Evolutionary conservation across 345 rosid genomes (phyloP), one percentile per base, ranked within the genome.

Genomic region (Acer campestre): DNA sequence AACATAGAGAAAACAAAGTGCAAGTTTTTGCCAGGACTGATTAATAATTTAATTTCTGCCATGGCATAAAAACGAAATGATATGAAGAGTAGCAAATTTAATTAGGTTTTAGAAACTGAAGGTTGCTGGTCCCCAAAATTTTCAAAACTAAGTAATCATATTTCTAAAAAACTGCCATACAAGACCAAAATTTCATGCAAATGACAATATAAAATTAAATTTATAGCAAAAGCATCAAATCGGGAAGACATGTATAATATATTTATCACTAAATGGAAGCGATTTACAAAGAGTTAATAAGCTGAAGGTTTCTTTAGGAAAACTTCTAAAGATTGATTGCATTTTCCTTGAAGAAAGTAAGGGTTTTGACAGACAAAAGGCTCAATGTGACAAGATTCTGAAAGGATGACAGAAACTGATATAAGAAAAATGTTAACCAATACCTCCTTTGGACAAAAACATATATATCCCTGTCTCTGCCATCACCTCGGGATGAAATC

Each of bases 391-490:
- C 17, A 81, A 84, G 49, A 46, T 68, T 35, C 59, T 74, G 71
- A 66, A 62, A 67, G n/a, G 46, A 70, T 53, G 56, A 40, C 51
- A 27, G 20, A 44, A 23, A 66, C 3, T 25, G 18, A 67, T 49
- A 18, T 1, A 6, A 67, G 22, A 61, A 46, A 73, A 7, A 70
- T 29, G 58, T 61, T 35, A 55, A 40, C 55, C 4, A 79, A 63
- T 89, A 96, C 99, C 98, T 96, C 79, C 88, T 90, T 75, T 91
- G 94, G 42, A 94, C 91, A 83, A 92, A 92, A 81, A 90, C 86
- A 80, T 88, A 87, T 72, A 81, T 62, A 80, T 91, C 98, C 75
- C 86, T 84, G 81, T 96, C 97, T 85, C 93, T 86, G 53, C 86
- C 86, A 87, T 88, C 86, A 73, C 94, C 95, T 67, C 85, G 89